These are phyloP conservation scores for Gastrolobium bilobum DNA, from an alignment of 306 rosid genomes.

Conservation along the genomic window DNA sequence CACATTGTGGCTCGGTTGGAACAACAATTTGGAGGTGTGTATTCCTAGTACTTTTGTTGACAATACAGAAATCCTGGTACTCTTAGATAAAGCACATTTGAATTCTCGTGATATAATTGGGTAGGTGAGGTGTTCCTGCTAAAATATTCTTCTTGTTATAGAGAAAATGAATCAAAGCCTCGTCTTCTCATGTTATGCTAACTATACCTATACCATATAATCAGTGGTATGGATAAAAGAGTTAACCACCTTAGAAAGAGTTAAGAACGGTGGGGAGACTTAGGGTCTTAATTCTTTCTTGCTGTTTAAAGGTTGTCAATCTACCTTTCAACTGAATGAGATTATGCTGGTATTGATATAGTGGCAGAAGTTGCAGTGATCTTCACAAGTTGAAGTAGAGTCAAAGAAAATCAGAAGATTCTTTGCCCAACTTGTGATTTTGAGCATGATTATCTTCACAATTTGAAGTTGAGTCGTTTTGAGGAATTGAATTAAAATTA, in stretches of 20 bases:
- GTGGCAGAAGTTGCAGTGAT: not conserved
- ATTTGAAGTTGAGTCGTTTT: not conserved
- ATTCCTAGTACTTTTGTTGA: constrained; percentile 15
- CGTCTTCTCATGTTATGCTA: constrained; percentile 15
- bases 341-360: constrained; percentile 8
- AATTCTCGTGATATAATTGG: not conserved
- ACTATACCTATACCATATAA: not conserved
- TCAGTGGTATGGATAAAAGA: not conserved
- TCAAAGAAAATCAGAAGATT: not conserved
- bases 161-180: not conserved
- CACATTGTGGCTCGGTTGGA: constrained; percentile 72
- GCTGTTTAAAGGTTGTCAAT: not conserved
- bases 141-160: constrained; percentile 19
- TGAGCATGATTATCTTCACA: not conserved
- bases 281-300: not conserved
- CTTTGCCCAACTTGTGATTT: not conserved
- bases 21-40: constrained; percentile 52
- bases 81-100: not conserved
- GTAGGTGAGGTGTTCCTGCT: constrained; percentile 12
- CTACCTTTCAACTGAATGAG: constrained; percentile 8
- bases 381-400: not conserved
- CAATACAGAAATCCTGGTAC: not conserved
- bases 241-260: not conserved
- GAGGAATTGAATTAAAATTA: not conserved
- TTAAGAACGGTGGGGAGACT: not conserved